Conservation (phyloP, 2,329 filamentous ascomycete genomes). For the Sordariomycetes sp. region DNA sequence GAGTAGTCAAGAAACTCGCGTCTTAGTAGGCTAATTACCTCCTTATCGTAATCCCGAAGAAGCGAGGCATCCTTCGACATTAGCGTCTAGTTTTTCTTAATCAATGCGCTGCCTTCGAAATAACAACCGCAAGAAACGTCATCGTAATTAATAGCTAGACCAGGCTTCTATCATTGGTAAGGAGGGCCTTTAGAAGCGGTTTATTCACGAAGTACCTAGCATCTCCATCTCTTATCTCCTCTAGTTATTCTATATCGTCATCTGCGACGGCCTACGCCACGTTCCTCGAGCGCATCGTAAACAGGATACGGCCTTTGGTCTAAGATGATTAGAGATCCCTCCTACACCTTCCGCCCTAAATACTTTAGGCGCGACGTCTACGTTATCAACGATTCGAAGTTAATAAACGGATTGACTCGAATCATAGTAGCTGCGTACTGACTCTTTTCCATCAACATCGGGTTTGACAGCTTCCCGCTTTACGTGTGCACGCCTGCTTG, state of each 20-base stretch:
- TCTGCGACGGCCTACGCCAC: conserved; percentile 13
- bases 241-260: conserved; percentile 1
- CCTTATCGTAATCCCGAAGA: conserved; percentile 15
- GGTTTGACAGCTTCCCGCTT: conserved; percentile 16
- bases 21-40: conserved; percentile 6
- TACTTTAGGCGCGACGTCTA: conserved; percentile 19
- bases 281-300: conserved; percentile 22
- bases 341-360: conserved; percentile 6
- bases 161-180: conserved; percentile 1
- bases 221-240: conserved; percentile 11
- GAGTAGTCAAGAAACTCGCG: conserved; percentile 18
- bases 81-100: conserved; percentile 15
- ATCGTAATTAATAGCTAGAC: conserved; percentile 14
- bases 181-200: conserved; percentile 3
- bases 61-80: conserved; percentile 19
- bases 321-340: conserved; percentile 12
- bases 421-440: conserved; percentile 30
- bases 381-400: conserved; percentile 28
- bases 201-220: conserved; percentile 12
- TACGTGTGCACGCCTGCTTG: conserved; percentile 20
- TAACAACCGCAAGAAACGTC: conserved; percentile 20
- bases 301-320: conserved; percentile 17
- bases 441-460: conserved; percentile 41
- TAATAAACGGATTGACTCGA: conserved; percentile 16
- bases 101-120: conserved; percentile 25